Evolutionary conservation across 495 filamentous ascomycete species (phyloP).

Genomic region (Hypoxylon trugodes): DNA sequence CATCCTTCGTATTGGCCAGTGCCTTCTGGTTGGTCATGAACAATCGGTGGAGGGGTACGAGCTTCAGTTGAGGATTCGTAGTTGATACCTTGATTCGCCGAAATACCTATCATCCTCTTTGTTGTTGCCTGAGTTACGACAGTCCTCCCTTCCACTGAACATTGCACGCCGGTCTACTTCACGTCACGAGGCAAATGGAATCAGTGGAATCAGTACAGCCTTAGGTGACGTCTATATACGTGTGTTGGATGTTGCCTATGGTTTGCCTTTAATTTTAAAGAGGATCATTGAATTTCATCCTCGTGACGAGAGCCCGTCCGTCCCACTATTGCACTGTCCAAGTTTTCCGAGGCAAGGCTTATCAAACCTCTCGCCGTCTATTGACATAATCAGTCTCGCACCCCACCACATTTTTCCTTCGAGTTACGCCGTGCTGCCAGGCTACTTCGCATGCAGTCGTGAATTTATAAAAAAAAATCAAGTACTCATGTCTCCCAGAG

Average conservation of each 20-base stretch:
- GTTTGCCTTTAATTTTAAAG: background rate
- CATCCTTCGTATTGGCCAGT: conserved; percentile 28
- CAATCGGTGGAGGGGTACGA: conserved; percentile 25
- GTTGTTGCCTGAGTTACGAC: background rate
- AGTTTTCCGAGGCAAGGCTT: conserved; percentile 30
- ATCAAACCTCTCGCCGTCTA: conserved; percentile 11
- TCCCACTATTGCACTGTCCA: conserved; percentile 20
- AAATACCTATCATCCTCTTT: conserved; percentile 3
- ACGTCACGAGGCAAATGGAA: background rate
- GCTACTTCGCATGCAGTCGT: conserved; percentile 4
- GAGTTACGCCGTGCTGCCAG: conserved; percentile 7
- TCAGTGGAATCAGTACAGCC: background rate
- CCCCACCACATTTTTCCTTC: conserved; percentile 11
- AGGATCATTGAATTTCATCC: conserved; percentile 17
- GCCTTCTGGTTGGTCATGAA: conserved; percentile 1
- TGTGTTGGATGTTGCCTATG: background rate
- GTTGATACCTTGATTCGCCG: conserved; percentile 28
- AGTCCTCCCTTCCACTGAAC: background rate
- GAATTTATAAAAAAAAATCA: no score
- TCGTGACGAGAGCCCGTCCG: conserved; percentile 12
- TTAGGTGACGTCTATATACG: conserved; percentile 8
- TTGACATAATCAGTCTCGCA: conserved; percentile 1
- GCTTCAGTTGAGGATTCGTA: conserved; percentile 13
- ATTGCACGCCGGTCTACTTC: background rate
- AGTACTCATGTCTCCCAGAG: conserved; percentile 83